phyloP scores from a whole-genome alignment of 768 basidiomycete genomes.

The Mrakia blollopis region DNA sequence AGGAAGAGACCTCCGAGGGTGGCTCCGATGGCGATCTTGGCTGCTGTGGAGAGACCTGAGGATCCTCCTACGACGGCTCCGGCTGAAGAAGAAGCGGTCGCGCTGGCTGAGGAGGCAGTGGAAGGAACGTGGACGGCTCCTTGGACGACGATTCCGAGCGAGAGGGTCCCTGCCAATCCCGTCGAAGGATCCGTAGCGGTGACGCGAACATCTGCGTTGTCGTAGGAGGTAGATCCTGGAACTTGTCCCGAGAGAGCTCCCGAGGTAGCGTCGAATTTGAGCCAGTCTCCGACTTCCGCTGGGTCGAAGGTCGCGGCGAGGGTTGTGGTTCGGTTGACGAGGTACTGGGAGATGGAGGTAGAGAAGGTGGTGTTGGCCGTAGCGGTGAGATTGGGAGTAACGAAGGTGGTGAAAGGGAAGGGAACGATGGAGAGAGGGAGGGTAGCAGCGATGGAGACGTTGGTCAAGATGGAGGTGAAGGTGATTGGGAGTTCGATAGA shows the following conservation, averaged over 20 bases:
- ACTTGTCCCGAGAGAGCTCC: constrained; percentile 16
- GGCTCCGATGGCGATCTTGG: constrained; percentile 27
- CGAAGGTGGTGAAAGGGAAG: constrained; percentile 29
- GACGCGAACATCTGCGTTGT: constrained; percentile 11
- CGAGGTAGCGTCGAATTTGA: constrained; percentile 4
- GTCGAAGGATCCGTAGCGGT: constrained; percentile 24
- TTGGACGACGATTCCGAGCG: neutral
- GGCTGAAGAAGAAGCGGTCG: neutral
- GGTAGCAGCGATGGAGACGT: constrained; percentile 11
- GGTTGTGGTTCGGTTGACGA: constrained; percentile 12
- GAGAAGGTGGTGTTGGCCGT: constrained; percentile 22
- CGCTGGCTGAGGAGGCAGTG: neutral
- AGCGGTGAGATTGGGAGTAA: constrained; percentile 2
- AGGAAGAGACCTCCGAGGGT: constrained; percentile 25
- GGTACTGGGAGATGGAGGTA: constrained; percentile 3
- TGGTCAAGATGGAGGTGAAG: constrained; percentile 9
- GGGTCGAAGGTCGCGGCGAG: constrained; percentile 15
- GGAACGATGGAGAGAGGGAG: constrained; percentile 26
- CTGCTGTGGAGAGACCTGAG: constrained; percentile 5
- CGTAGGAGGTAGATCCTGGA: constrained; percentile 6
- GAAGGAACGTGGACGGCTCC: neutral
- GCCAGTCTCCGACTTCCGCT: constrained; percentile 20
- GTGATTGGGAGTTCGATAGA: constrained; percentile 16
- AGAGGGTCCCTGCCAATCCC: neutral
- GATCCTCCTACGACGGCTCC: neutral